Conservation (phyloP, 2,329 filamentous ascomycete species). For the Colletotrichum gloeosporioides region DNA sequence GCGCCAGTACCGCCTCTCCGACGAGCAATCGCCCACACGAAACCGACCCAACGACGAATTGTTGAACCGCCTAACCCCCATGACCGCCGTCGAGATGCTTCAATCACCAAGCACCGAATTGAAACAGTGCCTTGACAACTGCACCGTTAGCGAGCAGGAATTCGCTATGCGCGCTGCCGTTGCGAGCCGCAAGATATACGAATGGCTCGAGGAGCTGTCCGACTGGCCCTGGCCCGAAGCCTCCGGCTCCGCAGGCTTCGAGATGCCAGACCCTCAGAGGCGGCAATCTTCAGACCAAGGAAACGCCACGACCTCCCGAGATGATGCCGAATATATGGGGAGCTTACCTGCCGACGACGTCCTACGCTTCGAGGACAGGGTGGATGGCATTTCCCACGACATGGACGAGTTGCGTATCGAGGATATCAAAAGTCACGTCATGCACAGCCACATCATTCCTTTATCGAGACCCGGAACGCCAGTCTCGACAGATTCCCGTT, state of each 20-base stretch:
- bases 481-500: conserved; percentile 43
- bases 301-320: conserved; percentile 30
- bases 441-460: conserved; percentile 78
- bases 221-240: conserved; percentile 62
- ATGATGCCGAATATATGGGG: conserved; percentile 64
- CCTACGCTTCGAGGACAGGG: conserved; percentile 70
- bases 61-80: conserved; percentile 65
- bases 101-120: conserved; percentile 57
- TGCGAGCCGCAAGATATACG: conserved; percentile 73
- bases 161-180: conserved; percentile 74
- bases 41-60: conserved; percentile 60
- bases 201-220: conserved; percentile 74
- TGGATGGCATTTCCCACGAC: conserved; percentile 75
- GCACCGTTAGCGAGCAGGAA: conserved; percentile 70
- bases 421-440: conserved; percentile 86
- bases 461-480: conserved; percentile 58
- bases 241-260: conserved; percentile 59
- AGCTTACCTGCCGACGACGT: conserved; percentile 72
- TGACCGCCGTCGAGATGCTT: conserved; percentile 66
- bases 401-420: conserved; percentile 78
- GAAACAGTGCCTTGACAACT: conserved; percentile 64
- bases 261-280: conserved; percentile 48
- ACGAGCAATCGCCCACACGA: conserved; percentile 50
- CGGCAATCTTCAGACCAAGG: conserved; percentile 39
- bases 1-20: conserved; percentile 42